A percentile compares a stretch with the other conserved stretches of the same genome.
Evolutionary conservation across 2,329 filamentous ascomycete species (phyloP).

Genomic region (Cladophialophora bantiana): DNA sequence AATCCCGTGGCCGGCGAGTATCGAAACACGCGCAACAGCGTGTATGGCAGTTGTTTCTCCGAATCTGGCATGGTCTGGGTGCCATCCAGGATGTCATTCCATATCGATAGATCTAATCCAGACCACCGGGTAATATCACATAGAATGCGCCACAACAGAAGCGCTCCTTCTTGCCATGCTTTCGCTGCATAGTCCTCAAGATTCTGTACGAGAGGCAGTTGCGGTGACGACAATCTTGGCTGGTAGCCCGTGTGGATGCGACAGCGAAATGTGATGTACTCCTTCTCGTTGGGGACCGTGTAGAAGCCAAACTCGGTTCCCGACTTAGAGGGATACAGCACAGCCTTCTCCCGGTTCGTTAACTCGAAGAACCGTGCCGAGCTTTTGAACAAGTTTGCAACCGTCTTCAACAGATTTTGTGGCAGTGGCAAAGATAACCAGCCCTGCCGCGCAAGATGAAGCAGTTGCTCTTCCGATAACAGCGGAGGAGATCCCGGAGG

Average conservation of each 20-base stretch:
- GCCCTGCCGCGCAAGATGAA: conserved; percentile 33
- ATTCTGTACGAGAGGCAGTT: background rate
- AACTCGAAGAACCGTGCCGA: conserved; percentile 28
- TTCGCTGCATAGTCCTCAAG: conserved; percentile 24
- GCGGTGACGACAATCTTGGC: background rate
- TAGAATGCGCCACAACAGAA: conserved; percentile 41
- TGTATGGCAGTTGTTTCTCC: conserved; percentile 33
- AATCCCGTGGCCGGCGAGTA: conserved; percentile 40
- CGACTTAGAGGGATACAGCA: conserved; percentile 38
- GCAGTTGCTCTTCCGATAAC: conserved; percentile 28
- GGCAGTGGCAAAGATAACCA: conserved; percentile 32
- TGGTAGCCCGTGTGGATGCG: conserved; percentile 17
- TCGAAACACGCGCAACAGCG: conserved; percentile 42
- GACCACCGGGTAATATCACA: conserved; percentile 40
- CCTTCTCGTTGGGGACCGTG: conserved; percentile 40
- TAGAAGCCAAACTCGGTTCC: conserved; percentile 44
- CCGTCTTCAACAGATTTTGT: conserved; percentile 2
- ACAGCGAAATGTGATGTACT: conserved; percentile 43
- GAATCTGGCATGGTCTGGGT: conserved; percentile 32
- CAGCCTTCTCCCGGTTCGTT: conserved; percentile 19
- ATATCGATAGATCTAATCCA: conserved; percentile 35
- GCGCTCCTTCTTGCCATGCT: conserved; percentile 38
- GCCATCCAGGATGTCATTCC: conserved; percentile 41
- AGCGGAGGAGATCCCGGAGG: conserved; percentile 38
- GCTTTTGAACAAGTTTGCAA: conserved; percentile 20